These are phyloP conservation scores for Pseudogymnoascus sp. DNA, from an alignment of 2,329 filamentous ascomycete species.

Conservation along the genomic window DNA sequence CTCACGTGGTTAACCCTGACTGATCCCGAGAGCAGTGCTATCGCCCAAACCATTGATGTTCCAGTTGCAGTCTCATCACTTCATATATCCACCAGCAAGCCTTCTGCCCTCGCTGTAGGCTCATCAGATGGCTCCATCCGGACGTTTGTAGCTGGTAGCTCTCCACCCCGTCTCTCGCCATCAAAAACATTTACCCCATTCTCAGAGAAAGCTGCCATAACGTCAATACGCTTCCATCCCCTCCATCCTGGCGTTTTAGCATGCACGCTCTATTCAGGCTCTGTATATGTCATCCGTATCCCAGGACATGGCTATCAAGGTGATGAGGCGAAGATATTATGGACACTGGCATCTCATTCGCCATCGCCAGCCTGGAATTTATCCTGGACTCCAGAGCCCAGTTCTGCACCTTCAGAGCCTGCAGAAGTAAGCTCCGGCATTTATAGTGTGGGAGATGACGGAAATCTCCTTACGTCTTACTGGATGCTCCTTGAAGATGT, in stretches of 20 bases:
- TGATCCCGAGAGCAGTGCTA: background rate
- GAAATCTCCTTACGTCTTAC: background rate
- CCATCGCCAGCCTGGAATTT: background rate
- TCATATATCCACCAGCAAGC: background rate
- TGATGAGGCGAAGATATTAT: background rate
- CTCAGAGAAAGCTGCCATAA: background rate
- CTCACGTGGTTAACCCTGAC: background rate
- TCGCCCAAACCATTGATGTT: background rate
- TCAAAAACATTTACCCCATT: background rate
- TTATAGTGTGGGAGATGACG: background rate
- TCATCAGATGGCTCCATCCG: background rate
- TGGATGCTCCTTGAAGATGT: background rate
- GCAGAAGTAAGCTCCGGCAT: background rate
- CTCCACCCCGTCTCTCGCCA: background rate
- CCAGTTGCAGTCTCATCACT: background rate
- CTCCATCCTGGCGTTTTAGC: background rate
- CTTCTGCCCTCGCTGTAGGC: background rate
- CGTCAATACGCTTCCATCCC: background rate
- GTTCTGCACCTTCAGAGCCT: background rate
- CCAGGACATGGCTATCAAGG: background rate
- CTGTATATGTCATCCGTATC: background rate
- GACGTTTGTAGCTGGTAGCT: background rate
- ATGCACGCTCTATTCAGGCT: background rate
- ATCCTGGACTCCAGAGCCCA: background rate
- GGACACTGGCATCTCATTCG: background rate